Percentiles rank a stretch among this genome's conserved stretches.
phyloP scores from a whole-genome alignment of 2,329 filamentous ascomycete genomes.

The Monilinia fructigena region DNA sequence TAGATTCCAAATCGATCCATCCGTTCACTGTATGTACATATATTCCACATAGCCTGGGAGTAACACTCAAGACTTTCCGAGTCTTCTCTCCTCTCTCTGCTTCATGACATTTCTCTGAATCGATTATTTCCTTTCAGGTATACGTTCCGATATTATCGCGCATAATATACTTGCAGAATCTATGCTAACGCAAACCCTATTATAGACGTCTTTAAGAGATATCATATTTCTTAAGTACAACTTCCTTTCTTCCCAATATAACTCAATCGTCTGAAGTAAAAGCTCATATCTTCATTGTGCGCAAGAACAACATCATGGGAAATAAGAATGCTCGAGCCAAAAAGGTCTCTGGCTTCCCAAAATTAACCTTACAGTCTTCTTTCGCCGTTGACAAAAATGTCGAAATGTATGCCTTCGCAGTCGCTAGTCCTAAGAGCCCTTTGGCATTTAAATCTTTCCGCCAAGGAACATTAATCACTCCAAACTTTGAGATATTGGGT shows the following conservation, averaged over 20 bases:
- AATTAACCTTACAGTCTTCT: conserved; percentile 1
- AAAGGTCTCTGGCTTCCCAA: conserved; percentile 3
- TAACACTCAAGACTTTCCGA: not conserved
- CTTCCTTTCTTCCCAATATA: not conserved
- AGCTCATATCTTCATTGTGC: not conserved
- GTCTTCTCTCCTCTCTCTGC: too few relatives aligned
- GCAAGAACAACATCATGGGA: conserved; percentile 11
- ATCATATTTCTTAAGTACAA: too few relatives aligned
- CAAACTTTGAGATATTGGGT: conserved; percentile 10
- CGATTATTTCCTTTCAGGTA: too few relatives aligned
- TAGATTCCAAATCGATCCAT: not conserved
- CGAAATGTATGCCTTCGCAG: not conserved
- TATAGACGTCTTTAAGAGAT: not conserved
- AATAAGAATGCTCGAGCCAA: conserved; percentile 22
- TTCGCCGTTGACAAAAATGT: not conserved
- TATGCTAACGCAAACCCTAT: not conserved
- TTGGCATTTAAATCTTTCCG: conserved; percentile 21
- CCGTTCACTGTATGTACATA: not conserved
- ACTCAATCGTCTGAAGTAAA: not conserved
- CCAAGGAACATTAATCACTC: conserved; percentile 18
- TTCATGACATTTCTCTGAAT: not conserved
- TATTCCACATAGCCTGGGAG: not conserved
- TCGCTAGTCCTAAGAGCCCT: not conserved
- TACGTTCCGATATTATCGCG: not conserved
- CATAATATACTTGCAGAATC: not conserved